Evolutionary conservation across 345 rosid species (phyloP).

Genomic region (Gossypium stocksii): DNA sequence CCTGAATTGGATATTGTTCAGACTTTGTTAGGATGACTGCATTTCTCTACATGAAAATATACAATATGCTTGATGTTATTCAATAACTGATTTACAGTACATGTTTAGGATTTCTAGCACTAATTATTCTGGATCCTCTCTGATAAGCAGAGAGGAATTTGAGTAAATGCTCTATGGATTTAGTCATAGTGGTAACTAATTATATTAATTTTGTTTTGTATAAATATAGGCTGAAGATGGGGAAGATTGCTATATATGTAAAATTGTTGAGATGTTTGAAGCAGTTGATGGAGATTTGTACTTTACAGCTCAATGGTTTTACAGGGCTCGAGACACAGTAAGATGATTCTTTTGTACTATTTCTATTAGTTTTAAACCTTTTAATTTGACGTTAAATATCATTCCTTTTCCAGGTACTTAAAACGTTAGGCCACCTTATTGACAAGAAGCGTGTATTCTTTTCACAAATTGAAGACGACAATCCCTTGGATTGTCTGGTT

Average conservation of each 20-base stretch:
- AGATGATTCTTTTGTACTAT: slow-evolving; percentile 6
- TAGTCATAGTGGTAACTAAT: neutral
- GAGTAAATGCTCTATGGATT: neutral
- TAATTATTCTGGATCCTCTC: no score
- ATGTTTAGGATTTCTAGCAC: neutral
- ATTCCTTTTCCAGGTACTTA: slow-evolving; percentile 41
- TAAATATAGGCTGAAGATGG: slow-evolving; percentile 45
- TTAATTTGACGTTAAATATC: neutral
- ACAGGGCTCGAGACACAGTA: slow-evolving; percentile 71
- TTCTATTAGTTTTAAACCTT: neutral
- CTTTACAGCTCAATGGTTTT: slow-evolving; percentile 75
- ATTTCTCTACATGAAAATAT: neutral
- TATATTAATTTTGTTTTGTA: neutral
- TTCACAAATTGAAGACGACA: slow-evolving; percentile 51
- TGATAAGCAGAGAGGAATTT: neutral
- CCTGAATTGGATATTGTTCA: neutral
- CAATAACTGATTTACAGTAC: neutral
- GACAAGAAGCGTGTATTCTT: slow-evolving; percentile 52
- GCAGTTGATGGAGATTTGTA: slow-evolving; percentile 33
- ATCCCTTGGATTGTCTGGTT: slow-evolving; percentile 46
- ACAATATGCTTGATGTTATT: neutral
- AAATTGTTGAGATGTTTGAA: slow-evolving; percentile 63
- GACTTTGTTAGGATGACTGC: neutral
- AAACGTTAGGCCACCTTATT: slow-evolving; percentile 20
- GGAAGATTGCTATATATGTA: slow-evolving; percentile 40